These are phyloP conservation scores for Entomortierella beljakovae DNA, from an alignment of 192 early-diverging fungal species.

Conservation along the genomic window DNA sequence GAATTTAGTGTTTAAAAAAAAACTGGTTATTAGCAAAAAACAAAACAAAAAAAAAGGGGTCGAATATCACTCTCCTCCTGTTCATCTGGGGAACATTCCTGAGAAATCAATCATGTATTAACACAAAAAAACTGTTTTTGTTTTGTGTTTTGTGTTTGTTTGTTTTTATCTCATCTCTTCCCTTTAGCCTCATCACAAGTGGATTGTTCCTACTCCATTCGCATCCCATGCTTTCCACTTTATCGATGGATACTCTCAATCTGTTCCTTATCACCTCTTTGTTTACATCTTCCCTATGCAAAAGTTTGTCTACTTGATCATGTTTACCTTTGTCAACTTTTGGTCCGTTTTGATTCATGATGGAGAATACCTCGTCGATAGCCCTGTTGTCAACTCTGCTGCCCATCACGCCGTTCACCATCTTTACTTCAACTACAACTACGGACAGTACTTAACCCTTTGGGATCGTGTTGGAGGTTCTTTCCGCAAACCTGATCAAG, in stretches of 20 bases:
- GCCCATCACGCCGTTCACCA: conserved; percentile 99
- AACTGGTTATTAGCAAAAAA: background rate
- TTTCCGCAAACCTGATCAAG: conserved; percentile 74
- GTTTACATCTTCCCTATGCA: conserved; percentile 94
- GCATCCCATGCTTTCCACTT: conserved; percentile 97
- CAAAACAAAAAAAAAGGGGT: background rate
- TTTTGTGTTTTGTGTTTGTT: too few species aligned
- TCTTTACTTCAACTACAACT: conserved; percentile 99
- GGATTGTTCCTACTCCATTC: conserved; percentile 92
- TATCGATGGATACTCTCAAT: conserved; percentile 95
- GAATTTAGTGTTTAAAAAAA: background rate
- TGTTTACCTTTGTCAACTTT: conserved; percentile 91
- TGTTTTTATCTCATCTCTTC: background rate
- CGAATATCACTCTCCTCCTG: background rate
- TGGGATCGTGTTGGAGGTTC: conserved; percentile 85
- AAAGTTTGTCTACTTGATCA: conserved; percentile 86
- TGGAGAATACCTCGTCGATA: conserved; percentile 80
- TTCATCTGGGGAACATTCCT: too few species aligned
- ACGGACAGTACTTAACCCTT: conserved; percentile 98
- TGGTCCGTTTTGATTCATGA: conserved; percentile 99
- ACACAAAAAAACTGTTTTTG: too few species aligned
- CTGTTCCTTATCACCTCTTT: conserved; percentile 94
- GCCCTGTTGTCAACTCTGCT: conserved; percentile 82
- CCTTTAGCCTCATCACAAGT: conserved; percentile 65
- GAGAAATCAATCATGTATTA: too few species aligned